Percentiles rank a stretch among this genome's conserved stretches.
These are phyloP conservation scores for Tetrapisispora nanseiensis DNA, from an alignment of 805 yeast genomes.

Conservation along the genomic window DNA sequence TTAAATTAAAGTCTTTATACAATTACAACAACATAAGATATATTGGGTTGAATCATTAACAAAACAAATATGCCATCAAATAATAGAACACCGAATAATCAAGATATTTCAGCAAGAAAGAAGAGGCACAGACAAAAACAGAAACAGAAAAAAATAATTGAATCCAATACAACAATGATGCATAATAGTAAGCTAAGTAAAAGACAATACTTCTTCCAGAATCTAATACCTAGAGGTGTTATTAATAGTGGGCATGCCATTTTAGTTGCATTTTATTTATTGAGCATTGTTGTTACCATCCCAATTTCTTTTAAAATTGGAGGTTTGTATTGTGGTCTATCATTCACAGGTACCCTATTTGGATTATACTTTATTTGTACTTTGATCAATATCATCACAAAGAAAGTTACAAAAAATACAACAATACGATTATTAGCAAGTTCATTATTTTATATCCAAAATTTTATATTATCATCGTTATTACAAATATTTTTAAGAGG, in stretches of 20 bases:
- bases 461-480: conserved; percentile 70
- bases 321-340: conserved; percentile 80
- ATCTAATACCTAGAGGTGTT: conserved; percentile 4
- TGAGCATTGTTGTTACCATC: conserved; percentile 66
- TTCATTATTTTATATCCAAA: conserved; percentile 68
- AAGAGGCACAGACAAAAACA: neutral
- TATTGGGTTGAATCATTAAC: too few species aligned
- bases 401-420: conserved; percentile 15
- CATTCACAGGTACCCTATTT: conserved; percentile 68
- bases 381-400: conserved; percentile 49
- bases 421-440: conserved; percentile 23
- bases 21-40: too few species aligned
- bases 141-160: neutral
- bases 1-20: too few species aligned
- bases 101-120: neutral
- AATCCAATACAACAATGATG: neutral
- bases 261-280: conserved; percentile 51
- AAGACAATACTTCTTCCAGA: neutral
- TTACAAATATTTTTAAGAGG: conserved; percentile 57
- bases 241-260: conserved; percentile 24
- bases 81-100: neutral
- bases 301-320: conserved; percentile 94
- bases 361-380: conserved; percentile 63
- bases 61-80: neutral
- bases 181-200: neutral